Base-by-base conservation (phyloP, 1,284 basidiomycete species). In the Athelia psychrophila region DNA sequence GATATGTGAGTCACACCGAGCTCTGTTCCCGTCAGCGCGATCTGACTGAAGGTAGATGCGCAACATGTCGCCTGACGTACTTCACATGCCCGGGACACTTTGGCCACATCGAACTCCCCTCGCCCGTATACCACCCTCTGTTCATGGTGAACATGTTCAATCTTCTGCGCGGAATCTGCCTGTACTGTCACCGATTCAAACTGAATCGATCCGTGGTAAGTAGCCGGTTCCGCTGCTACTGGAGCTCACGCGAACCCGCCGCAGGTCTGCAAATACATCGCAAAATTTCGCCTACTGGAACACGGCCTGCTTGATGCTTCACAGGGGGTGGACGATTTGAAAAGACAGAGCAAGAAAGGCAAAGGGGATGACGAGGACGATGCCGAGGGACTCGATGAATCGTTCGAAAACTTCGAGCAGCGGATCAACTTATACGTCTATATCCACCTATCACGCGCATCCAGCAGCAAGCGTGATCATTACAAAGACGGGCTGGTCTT, bases 21-120 rank as follows among this genome's bases (percentile, higher is more conserved):
- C 13, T 24, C 48, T 50, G 46, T 50, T 25, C 56, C 40, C 27
- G 6, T 30, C 27, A 30, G 27, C 27, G 27, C 27, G 27, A 30
- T 25, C 27, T 54, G 50, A 22, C 52, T 23, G 46, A 44, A 47
- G 46, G n/a, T 53, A 98, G 95, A 56, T 99, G 97, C 71, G 77
- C 90, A 59, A 98, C 97, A 70, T 99, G 97, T 69, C 86, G 83
- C 52, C 81, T 96, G 59, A 91, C 86, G 47, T 95, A 93, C 64
- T 98, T 89, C 71, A 87, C 88, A 55, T 99, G 97, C 69, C 96
- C 97, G 0, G 97, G 97, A 6, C 97, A 99, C 72, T 99, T 93
- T 75, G 97, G 97, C n/a, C 97, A 99, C 72, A 96, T 99, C 59
- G 95, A 98, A 61, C 84, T 99, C 5, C 94, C 97, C 10, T 82